Conservation (phyloP, 192 early-diverging fungal species). For the Coemansia sp. region DNA sequence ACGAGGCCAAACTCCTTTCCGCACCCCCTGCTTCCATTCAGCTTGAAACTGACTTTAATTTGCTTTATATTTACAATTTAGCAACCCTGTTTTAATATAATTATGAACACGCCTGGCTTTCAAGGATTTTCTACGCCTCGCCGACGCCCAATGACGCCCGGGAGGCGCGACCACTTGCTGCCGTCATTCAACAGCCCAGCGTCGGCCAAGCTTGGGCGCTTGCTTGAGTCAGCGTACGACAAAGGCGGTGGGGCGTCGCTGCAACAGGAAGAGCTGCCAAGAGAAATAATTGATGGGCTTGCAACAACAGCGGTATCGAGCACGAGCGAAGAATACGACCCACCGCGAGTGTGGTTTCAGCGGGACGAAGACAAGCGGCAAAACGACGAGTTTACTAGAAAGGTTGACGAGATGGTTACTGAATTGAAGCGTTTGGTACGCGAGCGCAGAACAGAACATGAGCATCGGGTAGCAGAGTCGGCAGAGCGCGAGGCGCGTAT, state of each 20-base stretch:
- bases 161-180: conserved; percentile 38
- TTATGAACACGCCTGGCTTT: conserved; percentile 31
- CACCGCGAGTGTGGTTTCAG: conserved; percentile 49
- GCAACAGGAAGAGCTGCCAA: conserved; percentile 26
- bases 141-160: conserved; percentile 44
- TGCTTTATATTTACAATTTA: not conserved
- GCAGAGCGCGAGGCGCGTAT: conserved; percentile 31
- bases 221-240: conserved; percentile 23
- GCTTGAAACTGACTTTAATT: not conserved
- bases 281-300: conserved; percentile 19
- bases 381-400: conserved; percentile 36
- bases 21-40: not conserved
- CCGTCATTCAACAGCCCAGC: conserved; percentile 46
- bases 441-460: conserved; percentile 5
- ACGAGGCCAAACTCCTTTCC: no score
- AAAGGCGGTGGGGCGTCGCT: not conserved
- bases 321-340: conserved; percentile 43
- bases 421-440: conserved; percentile 43
- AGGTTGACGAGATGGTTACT: conserved; percentile 45
- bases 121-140: conserved; percentile 38
- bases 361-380: conserved; percentile 41
- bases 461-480: conserved; percentile 15
- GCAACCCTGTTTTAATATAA: not conserved
- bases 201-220: conserved; percentile 25
- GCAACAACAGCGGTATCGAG: conserved; percentile 12